These are phyloP conservation scores for Stropharia rugosoannulata DNA, from an alignment of 768 basidiomycete genomes.

Conservation along the genomic window DNA sequence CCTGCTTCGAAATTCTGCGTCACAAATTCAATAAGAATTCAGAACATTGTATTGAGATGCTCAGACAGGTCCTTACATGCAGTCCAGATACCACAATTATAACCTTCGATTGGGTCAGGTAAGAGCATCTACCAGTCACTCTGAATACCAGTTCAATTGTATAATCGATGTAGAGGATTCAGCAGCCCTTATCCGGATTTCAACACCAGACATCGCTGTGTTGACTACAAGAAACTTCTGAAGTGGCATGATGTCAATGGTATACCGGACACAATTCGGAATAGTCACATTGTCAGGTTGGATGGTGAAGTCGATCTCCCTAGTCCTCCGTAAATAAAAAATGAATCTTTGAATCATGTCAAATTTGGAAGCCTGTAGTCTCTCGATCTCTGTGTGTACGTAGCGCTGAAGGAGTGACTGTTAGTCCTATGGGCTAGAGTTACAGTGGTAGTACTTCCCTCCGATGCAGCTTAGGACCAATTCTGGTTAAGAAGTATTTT, in stretches of 20 bases:
- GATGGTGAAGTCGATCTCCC: neutral
- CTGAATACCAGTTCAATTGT: neutral
- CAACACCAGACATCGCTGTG: constrained; percentile 6
- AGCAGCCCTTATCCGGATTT: constrained; percentile 4
- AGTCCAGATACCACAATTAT: constrained; percentile 3
- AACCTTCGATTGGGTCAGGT: constrained; percentile 10
- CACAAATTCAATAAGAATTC: neutral
- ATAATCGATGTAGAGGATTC: neutral
- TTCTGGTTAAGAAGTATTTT: too few species aligned
- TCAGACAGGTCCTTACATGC: constrained; percentile 7
- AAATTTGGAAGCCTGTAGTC: too few species aligned
- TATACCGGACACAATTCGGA: neutral
- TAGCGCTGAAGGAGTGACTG: too few species aligned
- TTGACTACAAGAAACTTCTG: constrained; percentile 1
- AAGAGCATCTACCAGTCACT: neutral
- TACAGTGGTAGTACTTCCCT: too few species aligned
- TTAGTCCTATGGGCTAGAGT: too few species aligned
- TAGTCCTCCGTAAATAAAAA: neutral
- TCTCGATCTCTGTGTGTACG: too few species aligned
- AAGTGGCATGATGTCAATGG: neutral
- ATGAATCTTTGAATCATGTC: too few species aligned
- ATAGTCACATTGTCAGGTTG: neutral
- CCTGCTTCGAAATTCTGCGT: neutral
- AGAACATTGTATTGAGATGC: constrained; percentile 8
- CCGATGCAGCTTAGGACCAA: too few species aligned